phyloP scores from a whole-genome alignment of 2,329 filamentous ascomycete species.

The Lojkania enalia region DNA sequence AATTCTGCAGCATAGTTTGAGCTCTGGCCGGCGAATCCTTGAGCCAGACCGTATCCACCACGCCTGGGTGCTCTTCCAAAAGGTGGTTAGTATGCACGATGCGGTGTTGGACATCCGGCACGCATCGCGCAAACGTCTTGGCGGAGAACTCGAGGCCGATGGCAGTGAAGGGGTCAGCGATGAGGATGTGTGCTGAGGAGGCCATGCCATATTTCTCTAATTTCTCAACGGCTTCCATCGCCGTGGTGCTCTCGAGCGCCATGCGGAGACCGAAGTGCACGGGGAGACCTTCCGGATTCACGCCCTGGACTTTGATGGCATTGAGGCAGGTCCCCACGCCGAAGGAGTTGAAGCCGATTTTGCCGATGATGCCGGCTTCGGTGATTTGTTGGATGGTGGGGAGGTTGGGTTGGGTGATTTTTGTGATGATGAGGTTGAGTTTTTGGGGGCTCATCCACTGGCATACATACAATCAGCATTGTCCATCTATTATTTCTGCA shows the following conservation, averaged over 20 bases:
- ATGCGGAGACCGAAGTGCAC: conserved; percentile 64
- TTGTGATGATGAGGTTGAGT: conserved; percentile 54
- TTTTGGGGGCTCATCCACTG: conserved; percentile 58
- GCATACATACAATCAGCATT: conserved; percentile 3
- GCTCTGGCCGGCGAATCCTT: conserved; percentile 46
- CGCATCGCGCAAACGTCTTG: conserved; percentile 36
- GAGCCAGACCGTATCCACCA: conserved; percentile 48
- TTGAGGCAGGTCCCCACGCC: conserved; percentile 66
- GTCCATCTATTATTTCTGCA: not conserved
- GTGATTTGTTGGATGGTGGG: conserved; percentile 61
- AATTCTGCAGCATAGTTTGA: conserved; percentile 42
- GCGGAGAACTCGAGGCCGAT: conserved; percentile 56
- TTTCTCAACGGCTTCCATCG: conserved; percentile 50
- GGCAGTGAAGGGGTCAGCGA: conserved; percentile 53
- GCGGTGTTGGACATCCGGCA: conserved; percentile 36
- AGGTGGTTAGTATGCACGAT: conserved; percentile 53
- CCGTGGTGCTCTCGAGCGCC: conserved; percentile 57
- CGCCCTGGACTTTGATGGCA: conserved; percentile 61
- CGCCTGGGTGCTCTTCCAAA: conserved; percentile 42
- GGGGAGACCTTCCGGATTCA: conserved; percentile 57
- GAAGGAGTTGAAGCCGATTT: conserved; percentile 64
- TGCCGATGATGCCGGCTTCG: conserved; percentile 65
- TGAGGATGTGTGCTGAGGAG: conserved; percentile 57
- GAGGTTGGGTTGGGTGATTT: conserved; percentile 49
- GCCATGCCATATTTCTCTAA: conserved; percentile 56